Evolutionary conservation across 768 basidiomycete species (phyloP), one percentile per base, ranked within the genome.

Genomic region (Leccinum fibrillosum): DNA sequence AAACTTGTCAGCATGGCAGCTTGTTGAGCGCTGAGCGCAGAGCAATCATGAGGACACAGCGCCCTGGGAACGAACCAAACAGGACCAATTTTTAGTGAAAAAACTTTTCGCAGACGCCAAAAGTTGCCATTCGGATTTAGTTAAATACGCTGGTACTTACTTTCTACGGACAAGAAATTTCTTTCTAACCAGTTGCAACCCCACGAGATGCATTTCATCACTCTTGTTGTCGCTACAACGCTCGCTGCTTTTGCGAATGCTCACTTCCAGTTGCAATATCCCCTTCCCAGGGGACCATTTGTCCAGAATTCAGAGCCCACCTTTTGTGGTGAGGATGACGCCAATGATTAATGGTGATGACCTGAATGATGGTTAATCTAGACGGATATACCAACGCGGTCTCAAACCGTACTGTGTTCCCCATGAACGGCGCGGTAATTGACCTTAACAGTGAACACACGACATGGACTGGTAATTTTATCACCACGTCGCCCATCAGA

Each of bases 261-360:
- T 8, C 92, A 95, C 72, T 94, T 94, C 75, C 86, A 88, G 63
- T 77, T 94, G 45, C 81, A 86, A 65, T 93, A 83, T 70, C 93
- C 92, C 17, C 62, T 76, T 1, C 86, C 90, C 11, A 79, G 92
- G 49, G 93, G 92, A 2, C 68, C 64, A 0, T 94, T 94, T 69
- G 78, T 78, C 54, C 80, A 86, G 55, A 74, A 80, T 53, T 64
- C 77, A 15, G 88, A 90, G 62, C 76, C 78, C 12, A 73, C 65
- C 2, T 88, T 90, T 67, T 92, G 92, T 66, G 90, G 89, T 89
- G 60, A 44, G 80, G 70, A 23, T 2, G 28, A 42, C 45, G 8
- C 28, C 26, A 34, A 4, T 37, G 28, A 11, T 52, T 26, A 49
- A 23, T n/a, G 34, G 21, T 52, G 6, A 42, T 32, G 5, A 6